A percentile compares a stretch with the other conserved stretches of the same genome.
phyloP scores from a whole-genome alignment of 2,329 filamentous ascomycete species.

The Aaosphaeria pasadenensis region DNA sequence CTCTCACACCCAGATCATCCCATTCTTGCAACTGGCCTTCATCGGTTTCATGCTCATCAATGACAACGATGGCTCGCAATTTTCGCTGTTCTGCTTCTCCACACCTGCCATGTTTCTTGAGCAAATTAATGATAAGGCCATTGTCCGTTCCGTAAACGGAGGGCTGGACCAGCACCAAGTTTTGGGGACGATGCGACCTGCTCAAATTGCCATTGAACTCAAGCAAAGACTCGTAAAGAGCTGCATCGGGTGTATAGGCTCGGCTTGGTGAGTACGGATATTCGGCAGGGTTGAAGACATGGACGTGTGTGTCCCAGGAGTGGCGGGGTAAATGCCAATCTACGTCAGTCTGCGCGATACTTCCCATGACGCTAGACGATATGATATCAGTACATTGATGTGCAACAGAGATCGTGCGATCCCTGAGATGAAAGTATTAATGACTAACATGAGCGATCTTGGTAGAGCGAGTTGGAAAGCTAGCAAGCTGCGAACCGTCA shows the following conservation, averaged over 20 bases:
- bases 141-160: constrained; percentile 63
- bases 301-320: constrained; percentile 63
- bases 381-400: background rate
- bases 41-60: constrained; percentile 46
- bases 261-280: constrained; percentile 50
- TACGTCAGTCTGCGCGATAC: background rate
- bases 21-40: constrained; percentile 43
- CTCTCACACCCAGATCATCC: constrained; percentile 41
- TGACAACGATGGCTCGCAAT: constrained; percentile 48
- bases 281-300: constrained; percentile 52
- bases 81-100: constrained; percentile 37
- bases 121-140: constrained; percentile 53
- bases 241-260: constrained; percentile 50
- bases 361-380: background rate
- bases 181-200: constrained; percentile 20
- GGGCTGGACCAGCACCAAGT: constrained; percentile 57
- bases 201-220: constrained; percentile 35
- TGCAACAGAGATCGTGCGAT: background rate
- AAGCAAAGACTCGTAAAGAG: constrained; percentile 48
- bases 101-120: constrained; percentile 46
- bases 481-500: background rate
- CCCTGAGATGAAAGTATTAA: background rate
- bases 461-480: background rate
- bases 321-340: constrained; percentile 34
- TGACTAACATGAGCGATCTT: background rate